phyloP scores from a whole-genome alignment of 106 monocot species.

The Acorus gramineus region DNA sequence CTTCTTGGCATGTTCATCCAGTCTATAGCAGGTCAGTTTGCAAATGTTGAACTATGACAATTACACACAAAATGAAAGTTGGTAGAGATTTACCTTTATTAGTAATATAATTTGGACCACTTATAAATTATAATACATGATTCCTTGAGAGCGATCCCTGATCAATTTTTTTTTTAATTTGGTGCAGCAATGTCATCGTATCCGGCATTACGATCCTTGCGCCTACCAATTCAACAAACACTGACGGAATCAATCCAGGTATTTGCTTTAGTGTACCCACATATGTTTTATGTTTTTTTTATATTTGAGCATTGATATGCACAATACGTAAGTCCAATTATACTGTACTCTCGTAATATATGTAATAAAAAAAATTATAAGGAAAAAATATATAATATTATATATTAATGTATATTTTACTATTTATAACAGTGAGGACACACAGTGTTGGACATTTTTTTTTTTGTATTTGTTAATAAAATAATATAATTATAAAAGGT shows the following conservation, averaged over 20 bases:
- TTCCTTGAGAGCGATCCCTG: too few relatives aligned
- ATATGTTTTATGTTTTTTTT: neutral
- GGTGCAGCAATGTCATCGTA: slow-evolving; percentile 50
- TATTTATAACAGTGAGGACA: too few relatives aligned
- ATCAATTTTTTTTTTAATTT: neutral
- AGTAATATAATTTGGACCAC: too few relatives aligned
- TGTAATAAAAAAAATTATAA: too few relatives aligned
- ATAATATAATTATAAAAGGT: too few relatives aligned
- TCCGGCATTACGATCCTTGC: slow-evolving; percentile 65
- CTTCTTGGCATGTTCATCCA: slow-evolving; percentile 91
- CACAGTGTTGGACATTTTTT: too few relatives aligned
- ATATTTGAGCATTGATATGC: neutral
- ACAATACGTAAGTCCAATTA: neutral
- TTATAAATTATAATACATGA: too few relatives aligned
- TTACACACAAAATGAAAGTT: neutral
- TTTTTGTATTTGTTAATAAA: too few relatives aligned
- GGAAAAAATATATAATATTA: too few relatives aligned
- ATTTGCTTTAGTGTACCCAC: neutral
- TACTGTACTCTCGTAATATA: too few relatives aligned
- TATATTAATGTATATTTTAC: too few relatives aligned
- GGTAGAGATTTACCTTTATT: neutral
- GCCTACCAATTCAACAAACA: slow-evolving; percentile 48
- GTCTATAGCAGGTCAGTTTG: slow-evolving; percentile 71
- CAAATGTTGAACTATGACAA: neutral
- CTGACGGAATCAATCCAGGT: slow-evolving; percentile 69